Base-by-base conservation (phyloP, 129 eudicot genomes). In the Pulicaria dysenterica region DNA sequence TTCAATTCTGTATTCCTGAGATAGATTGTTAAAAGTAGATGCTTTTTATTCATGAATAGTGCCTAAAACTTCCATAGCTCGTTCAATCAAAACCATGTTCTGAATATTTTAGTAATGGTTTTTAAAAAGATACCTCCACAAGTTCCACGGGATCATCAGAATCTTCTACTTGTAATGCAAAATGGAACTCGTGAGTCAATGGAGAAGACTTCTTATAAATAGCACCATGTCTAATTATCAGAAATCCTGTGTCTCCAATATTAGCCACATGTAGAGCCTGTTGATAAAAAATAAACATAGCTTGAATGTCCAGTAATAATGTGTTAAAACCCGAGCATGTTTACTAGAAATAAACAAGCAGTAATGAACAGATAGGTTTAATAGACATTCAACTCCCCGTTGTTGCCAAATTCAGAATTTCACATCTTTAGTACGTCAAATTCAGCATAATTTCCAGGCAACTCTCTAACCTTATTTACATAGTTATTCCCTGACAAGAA, bases 201-300 rank as follows among this genome's bases (percentile, higher is more conserved):
- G 98, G 96, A 47, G 95, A 80, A 71, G 95, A 93, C 74, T 81
- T 90, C 38, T 71, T 79, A 68, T 76, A 82, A 60, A 90, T 73
- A 45, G 81, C 49, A 48, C 87, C 95, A 73, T 93, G 85, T 62
- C 98, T 82, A 17, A 93, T 62, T 45, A 90, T 71, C 10, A 87
- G 54, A 77, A 93, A 87, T 63, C 96, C 96, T 0, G 96, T 74
- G 84, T 93, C 91, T 67, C 98, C 98, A 70, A 93, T 77, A 86
- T 93, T 90, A 72, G 91, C 96, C 79, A 83, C 96, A 41, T 83
- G 92, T 70, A 93, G 95, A 73, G 74, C 83, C 98, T 93, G 85
- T 43, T 39, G 48, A 36, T 43, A 44, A 31, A 10, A 73, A 15
- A 72, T n/a, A 9, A 9, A 55, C 5, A 12, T n/a, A 56, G 10